Evolutionary conservation across 805 yeast genomes (phyloP), one percentile per base, ranked within the genome.

Genomic region (Huiozyma naganishii): DNA sequence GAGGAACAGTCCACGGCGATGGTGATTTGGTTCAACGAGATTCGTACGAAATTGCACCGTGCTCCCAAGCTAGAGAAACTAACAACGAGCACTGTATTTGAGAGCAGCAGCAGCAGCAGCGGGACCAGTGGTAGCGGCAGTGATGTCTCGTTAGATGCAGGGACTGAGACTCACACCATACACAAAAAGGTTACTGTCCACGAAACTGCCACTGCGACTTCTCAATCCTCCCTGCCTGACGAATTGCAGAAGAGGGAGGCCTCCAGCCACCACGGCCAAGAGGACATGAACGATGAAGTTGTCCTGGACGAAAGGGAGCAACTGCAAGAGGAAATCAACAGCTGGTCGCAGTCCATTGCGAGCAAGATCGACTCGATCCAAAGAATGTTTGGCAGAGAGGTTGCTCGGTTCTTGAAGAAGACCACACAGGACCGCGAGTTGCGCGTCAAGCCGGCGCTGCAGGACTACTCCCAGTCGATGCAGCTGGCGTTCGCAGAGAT

Each of bases 351-450:
- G 6, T 54, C 69, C 40, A 60, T 73, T 39, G 58, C 60, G 27
- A 62, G 56, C 12, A 69, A 71, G 30, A 62, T 68, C 29, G 50
- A 57, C 9, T 68, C 66, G 39, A 68, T 75, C 3, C 49, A 63
- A 36, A 54, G 52, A 10, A 66, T 68, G 41, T 71, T 72, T 44
- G 61, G 66, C 32, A 46, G 49, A 2, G 68, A 72, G 28, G 59
- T 72, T 8, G 48, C 52, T 5, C 50, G 52, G 5, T 41, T 67
- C 6, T 65, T 67, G 34, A 38, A 47, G 1, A 48, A 49, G 6
- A 54, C 59, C 27, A 46, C 67, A 11, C 48, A 49, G 4, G 48
- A 54, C 2, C 44, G 67, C 8, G 56, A 57, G 34, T 62, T 65
- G 5, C 39, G 45, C 4, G 47, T 74, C 32, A 64, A 59, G n/a